phyloP scores from a whole-genome alignment of 345 rosid species.

The Erysimum cheiranthoides region DNA sequence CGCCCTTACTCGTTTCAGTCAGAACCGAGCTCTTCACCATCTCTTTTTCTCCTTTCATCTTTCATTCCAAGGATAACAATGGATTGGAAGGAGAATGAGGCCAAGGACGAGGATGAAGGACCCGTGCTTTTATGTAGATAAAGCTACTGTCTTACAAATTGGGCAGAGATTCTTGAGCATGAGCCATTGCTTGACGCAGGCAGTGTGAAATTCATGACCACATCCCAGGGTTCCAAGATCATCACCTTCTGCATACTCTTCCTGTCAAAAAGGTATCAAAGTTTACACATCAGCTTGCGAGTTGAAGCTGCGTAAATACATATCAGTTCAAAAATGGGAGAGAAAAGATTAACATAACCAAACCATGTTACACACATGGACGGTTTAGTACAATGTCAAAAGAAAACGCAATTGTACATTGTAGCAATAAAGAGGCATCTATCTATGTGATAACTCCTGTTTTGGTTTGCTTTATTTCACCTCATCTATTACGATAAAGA shows the following conservation, averaged over 20 bases:
- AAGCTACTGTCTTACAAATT: conserved; percentile 80
- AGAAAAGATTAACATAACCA: conserved; percentile 8
- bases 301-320: neutral
- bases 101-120: conserved; percentile 25
- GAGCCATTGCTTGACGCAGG: conserved; percentile 84
- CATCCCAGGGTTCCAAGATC: conserved; percentile 76
- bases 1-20: conserved; percentile 16
- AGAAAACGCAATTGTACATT: neutral
- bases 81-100: neutral
- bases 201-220: conserved; percentile 82
- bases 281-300: conserved; percentile 19
- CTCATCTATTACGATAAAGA: neutral
- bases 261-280: conserved; percentile 53
- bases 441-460: conserved; percentile 8
- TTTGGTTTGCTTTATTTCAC: neutral
- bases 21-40: neutral
- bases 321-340: too few relatives aligned
- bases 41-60: conserved; percentile 10
- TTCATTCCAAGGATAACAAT: neutral
- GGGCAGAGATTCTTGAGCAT: conserved; percentile 87
- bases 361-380: neutral
- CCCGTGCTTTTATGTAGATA: conserved; percentile 50
- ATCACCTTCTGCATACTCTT: conserved; percentile 75
- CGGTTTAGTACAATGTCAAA: neutral
- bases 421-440: neutral